phyloP scores from a whole-genome alignment of 495 filamentous ascomycete species.

The Aspergillus ellipticus region DNA sequence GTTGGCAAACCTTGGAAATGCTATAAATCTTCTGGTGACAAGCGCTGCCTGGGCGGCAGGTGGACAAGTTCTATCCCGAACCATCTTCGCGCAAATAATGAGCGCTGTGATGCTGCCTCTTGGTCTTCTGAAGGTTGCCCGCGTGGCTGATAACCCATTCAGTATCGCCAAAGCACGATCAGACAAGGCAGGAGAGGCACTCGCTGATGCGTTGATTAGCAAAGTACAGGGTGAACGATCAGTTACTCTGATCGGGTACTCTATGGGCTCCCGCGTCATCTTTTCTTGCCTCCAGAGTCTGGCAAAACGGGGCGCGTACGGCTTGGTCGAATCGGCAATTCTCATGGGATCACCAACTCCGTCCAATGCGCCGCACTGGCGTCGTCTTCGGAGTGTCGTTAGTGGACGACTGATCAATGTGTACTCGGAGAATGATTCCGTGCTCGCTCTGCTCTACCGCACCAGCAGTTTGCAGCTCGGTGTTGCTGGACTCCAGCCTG shows the following conservation, averaged over 20 bases:
- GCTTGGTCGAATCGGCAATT: conserved; percentile 78
- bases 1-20: conserved; percentile 70
- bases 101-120: conserved; percentile 73
- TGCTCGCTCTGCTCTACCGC: conserved; percentile 75
- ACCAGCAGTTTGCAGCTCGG: conserved; percentile 72
- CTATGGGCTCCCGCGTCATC: conserved; percentile 84
- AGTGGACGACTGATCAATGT: conserved; percentile 73
- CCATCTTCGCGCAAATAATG: conserved; percentile 69
- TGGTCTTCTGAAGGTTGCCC: conserved; percentile 70
- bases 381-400: conserved; percentile 65
- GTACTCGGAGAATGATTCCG: conserved; percentile 71
- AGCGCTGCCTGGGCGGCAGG: conserved; percentile 77
- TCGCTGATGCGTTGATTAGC: conserved; percentile 86
- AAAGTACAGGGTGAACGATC: conserved; percentile 85
- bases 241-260: conserved; percentile 84
- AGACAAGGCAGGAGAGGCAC: conserved; percentile 80
- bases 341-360: conserved; percentile 82
- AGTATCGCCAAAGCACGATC: conserved; percentile 73
- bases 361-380: conserved; percentile 60
- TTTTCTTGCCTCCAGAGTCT: conserved; percentile 76
- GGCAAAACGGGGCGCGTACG: conserved; percentile 75
- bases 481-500: conserved; percentile 67
- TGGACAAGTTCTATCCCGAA: conserved; percentile 70
- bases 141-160: conserved; percentile 88
- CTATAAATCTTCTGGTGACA: conserved; percentile 69